phyloP scores from a whole-genome alignment of 176 grass and related monocot species.

The Dendrocalamus sinicus region DNA sequence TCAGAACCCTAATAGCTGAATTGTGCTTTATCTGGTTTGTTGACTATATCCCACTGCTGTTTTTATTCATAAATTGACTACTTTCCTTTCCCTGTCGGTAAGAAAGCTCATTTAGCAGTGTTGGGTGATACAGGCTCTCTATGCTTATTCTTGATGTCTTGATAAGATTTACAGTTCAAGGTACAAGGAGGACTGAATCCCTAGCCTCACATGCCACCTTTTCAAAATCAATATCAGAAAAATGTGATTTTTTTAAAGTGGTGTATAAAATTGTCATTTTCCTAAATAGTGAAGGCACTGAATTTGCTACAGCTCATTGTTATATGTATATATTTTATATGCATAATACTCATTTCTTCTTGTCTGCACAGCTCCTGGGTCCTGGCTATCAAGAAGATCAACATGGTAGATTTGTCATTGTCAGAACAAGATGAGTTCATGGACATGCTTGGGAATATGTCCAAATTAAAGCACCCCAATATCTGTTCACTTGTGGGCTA shows the following conservation, averaged over 20 bases:
- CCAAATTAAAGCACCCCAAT: slow-evolving; percentile 77
- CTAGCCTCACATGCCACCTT: not conserved
- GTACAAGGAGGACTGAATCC: not conserved
- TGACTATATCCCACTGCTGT: slow-evolving; percentile 1
- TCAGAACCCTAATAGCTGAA: slow-evolving; percentile 19
- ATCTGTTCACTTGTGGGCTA: slow-evolving; percentile 77
- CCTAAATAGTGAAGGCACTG: slow-evolving; percentile 2
- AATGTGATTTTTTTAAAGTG: not conserved
- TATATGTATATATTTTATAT: slow-evolving; percentile 17
- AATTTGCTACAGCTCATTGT: slow-evolving; percentile 4
- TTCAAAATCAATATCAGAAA: slow-evolving; percentile 30
- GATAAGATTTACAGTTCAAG: slow-evolving; percentile 30
- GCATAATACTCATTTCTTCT: slow-evolving; percentile 26
- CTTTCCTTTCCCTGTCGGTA: not conserved
- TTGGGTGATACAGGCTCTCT: not conserved
- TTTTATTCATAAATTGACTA: not conserved
- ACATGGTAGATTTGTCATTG: slow-evolving; percentile 74
- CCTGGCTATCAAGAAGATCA: slow-evolving; percentile 90
- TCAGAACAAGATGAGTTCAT: slow-evolving; percentile 84
- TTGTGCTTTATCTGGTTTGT: slow-evolving; percentile 16
- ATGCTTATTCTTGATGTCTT: slow-evolving; percentile 18
- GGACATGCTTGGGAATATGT: slow-evolving; percentile 85
- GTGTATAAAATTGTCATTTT: slow-evolving; percentile 28
- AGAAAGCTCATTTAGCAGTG: slow-evolving; percentile 22
- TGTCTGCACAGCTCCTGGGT: slow-evolving; percentile 63